A percentile compares a stretch with the other conserved stretches of the same genome.
These are phyloP conservation scores for Comarum palustre DNA, from an alignment of 306 rosid species.

Conservation along the genomic window DNA sequence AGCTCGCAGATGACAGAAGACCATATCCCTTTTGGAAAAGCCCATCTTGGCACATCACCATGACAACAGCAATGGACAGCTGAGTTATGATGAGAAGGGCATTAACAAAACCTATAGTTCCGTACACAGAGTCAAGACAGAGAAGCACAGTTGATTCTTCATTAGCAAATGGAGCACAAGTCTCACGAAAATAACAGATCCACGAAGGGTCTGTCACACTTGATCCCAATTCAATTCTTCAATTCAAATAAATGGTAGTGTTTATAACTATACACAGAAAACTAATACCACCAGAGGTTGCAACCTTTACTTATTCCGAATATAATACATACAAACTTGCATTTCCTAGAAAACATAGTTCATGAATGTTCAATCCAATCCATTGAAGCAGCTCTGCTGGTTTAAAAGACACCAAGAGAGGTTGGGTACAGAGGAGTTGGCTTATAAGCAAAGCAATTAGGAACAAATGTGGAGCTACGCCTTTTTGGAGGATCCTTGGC, in stretches of 20 bases:
- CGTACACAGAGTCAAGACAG: not conserved
- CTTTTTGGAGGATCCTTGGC: constrained; percentile 52
- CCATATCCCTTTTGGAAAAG: not conserved
- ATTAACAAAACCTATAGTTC: not conserved
- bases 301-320: constrained; percentile 8
- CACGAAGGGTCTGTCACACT: not conserved
- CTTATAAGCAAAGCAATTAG: constrained; percentile 40
- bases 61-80: not conserved
- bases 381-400: constrained; percentile 19
- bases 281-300: not conserved
- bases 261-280: not conserved
- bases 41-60: not conserved
- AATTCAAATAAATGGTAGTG: not conserved
- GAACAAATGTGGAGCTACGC: constrained; percentile 47
- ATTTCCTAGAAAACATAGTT: not conserved
- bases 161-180: not conserved
- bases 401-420: constrained; percentile 69
- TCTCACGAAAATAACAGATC: not conserved
- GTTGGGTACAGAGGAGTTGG: constrained; percentile 54
- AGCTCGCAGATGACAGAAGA: not conserved
- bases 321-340: not conserved
- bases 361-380: constrained; percentile 9
- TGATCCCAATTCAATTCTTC: not conserved
- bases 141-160: not conserved
- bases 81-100: not conserved